Base-by-base conservation (phyloP, 768 basidiomycete species). In the Crucibulum laeve region DNA sequence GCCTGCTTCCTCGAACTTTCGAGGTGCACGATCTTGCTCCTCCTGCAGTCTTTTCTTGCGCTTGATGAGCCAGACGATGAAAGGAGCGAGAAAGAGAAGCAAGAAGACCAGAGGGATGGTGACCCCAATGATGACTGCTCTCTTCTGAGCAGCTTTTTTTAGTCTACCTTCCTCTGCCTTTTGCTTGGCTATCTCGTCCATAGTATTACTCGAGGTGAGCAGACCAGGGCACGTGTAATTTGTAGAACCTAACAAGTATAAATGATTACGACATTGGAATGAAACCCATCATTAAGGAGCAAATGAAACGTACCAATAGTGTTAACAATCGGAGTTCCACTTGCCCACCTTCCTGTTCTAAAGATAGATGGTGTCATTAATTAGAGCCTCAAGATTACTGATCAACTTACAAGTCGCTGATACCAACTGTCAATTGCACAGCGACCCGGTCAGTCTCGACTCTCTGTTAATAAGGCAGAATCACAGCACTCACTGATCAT, bases 401-500 rank as follows among this genome's bases (percentile, higher is more conserved):
- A 14, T 3, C 10, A 2, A 67, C 75, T 64, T 44, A 76, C 75
- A 61, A 56, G 53, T 76, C 68, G 30, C 58, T 58, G 37, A 70
- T 55, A 25, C 64, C 58, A 42, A 57, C 74, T 74, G 42, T 25
- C 30, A 26, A 19, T 33, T 25, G 18, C 23, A 44, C n/a, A n/a
- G n/a, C n/a, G n/a, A n/a, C n/a, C n/a, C n/a, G 45, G 32, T 42
- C 44, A 43, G 14, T 25, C 19, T 44, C 43, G 8, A 44, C 11
- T 30, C 19, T n/a, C 17, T 26, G 28, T 32, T 4, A 30, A 25
- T 37, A 28, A 13, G 32, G 39, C 25, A 42, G 33, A 39, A 22
- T n/a, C 23, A 32, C 28, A n/a, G 10, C 14, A 56, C 68, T 52
- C 41, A 71, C 76, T 65, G 25, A 78, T 45, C 22, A 74, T 42